A percentile compares a stretch with the other conserved stretches of the same genome.
phyloP scores from a whole-genome alignment of 805 yeast species.

The Candida tallmaniae region DNA sequence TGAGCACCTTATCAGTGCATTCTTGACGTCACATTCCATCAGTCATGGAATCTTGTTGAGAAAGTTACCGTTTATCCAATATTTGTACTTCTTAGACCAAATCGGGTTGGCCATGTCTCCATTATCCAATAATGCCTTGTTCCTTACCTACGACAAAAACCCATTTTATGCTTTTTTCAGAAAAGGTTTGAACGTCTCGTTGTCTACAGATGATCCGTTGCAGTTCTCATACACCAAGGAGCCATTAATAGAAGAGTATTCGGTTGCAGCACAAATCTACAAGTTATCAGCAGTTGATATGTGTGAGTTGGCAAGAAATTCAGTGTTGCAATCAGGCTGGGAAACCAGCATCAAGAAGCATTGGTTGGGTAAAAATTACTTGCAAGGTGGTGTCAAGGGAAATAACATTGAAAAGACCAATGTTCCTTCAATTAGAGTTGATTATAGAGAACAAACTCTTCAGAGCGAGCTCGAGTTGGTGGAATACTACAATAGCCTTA shows the following conservation, averaged over 20 bases:
- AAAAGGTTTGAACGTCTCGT: constrained; percentile 88
- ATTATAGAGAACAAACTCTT: constrained; percentile 79
- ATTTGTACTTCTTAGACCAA: constrained; percentile 88
- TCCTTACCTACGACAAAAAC: constrained; percentile 92
- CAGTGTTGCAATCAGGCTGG: constrained; percentile 92
- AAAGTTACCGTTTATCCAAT: constrained; percentile 93
- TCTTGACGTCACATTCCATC: constrained; percentile 83
- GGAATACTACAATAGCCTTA: constrained; percentile 40
- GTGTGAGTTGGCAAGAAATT: constrained; percentile 94
- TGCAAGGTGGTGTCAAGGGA: constrained; percentile 61
- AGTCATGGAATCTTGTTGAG: constrained; percentile 93
- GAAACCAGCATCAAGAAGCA: constrained; percentile 81
- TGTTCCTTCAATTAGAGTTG: constrained; percentile 84
- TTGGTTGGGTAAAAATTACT: constrained; percentile 79
- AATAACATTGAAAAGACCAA: constrained; percentile 92
- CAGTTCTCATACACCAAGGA: constrained; percentile 97
- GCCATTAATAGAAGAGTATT: constrained; percentile 94
- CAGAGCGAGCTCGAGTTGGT: constrained; percentile 67
- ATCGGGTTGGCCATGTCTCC: constrained; percentile 99
- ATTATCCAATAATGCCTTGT: constrained; percentile 90
- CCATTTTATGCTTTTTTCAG: constrained; percentile 90
- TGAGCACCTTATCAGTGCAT: constrained; percentile 89
- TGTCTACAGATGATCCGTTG: constrained; percentile 96
- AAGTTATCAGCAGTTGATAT: constrained; percentile 91
- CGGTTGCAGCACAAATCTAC: constrained; percentile 97